Conservation (phyloP, 179 eudicot species). For the Silene noctiflora region DNA sequence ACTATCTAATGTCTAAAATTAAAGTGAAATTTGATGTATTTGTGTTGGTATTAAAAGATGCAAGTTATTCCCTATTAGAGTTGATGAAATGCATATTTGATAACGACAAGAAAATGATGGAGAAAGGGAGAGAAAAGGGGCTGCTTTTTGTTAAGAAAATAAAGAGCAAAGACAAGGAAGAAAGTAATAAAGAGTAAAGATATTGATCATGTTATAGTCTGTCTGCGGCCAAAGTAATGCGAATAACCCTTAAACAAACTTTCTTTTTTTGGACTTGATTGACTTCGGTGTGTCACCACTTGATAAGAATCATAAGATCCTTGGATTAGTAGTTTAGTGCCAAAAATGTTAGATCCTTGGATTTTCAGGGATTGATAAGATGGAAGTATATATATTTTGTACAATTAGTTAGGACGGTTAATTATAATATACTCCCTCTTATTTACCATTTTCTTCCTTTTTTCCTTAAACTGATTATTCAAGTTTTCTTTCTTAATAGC, state of each 20-base stretch:
- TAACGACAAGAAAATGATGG: not conserved
- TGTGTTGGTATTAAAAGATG: not conserved
- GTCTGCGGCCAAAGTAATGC: not conserved
- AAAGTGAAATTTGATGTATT: too few species aligned
- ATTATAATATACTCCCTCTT: too few species aligned
- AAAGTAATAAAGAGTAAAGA: not conserved
- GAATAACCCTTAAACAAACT: not conserved
- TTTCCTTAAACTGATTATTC: too few species aligned
- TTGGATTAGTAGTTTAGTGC: not conserved
- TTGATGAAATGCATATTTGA: not conserved
- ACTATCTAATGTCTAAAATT: too few species aligned
- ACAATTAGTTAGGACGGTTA: too few species aligned
- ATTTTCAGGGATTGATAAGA: too few species aligned
- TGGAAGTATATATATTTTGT: too few species aligned
- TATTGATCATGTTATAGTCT: slow-evolving; percentile 15
- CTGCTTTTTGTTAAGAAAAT: not conserved
- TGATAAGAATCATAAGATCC: not conserved
- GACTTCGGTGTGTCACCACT: not conserved
- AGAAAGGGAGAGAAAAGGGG: not conserved
- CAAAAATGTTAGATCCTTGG: too few species aligned
- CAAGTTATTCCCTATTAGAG: not conserved
- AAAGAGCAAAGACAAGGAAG: not conserved
- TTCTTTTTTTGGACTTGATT: slow-evolving; percentile 22
- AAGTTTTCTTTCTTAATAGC: too few species aligned
- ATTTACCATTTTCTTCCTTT: too few species aligned